Conservation (phyloP, 2,329 filamentous ascomycete genomes). For the Ophiosphaerella herpotricha region DNA sequence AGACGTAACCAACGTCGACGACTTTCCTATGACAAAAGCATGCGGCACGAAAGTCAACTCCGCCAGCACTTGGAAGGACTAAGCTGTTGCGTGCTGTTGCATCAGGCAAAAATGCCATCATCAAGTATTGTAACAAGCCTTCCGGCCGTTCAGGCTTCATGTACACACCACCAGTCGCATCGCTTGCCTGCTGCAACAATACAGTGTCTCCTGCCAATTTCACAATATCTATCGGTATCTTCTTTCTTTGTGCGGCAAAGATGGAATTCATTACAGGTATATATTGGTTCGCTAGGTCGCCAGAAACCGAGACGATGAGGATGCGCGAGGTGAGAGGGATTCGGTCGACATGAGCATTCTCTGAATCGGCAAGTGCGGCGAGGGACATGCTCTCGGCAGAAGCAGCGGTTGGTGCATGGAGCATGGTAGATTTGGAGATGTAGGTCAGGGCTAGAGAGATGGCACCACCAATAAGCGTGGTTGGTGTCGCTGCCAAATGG, state of each 20-base stretch:
- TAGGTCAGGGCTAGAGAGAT: slow-evolving; percentile 86
- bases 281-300: slow-evolving; percentile 85
- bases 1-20: slow-evolving; percentile 91
- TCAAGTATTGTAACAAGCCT: slow-evolving; percentile 87
- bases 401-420: slow-evolving; percentile 43
- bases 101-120: slow-evolving; percentile 89
- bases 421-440: slow-evolving; percentile 79
- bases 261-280: slow-evolving; percentile 99
- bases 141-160: slow-evolving; percentile 57
- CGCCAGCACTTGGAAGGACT: slow-evolving; percentile 77
- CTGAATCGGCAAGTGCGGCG: slow-evolving; percentile 52
- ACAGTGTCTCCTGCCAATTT: slow-evolving; percentile 84
- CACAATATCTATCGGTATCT: slow-evolving; percentile 89
- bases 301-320: slow-evolving; percentile 86
- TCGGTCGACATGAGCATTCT: slow-evolving; percentile 41
- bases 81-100: slow-evolving; percentile 66
- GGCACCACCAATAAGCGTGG: slow-evolving; percentile 88
- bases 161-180: slow-evolving; percentile 73
- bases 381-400: slow-evolving; percentile 50
- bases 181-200: slow-evolving; percentile 88
- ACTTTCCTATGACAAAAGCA: slow-evolving; percentile 95
- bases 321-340: slow-evolving; percentile 76
- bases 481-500: slow-evolving; percentile 70
- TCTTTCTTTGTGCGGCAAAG: slow-evolving; percentile 87
- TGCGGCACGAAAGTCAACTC: slow-evolving; percentile 95